Conservation (phyloP, 148 eudicot genomes). For the Arbutus unedo region DNA sequence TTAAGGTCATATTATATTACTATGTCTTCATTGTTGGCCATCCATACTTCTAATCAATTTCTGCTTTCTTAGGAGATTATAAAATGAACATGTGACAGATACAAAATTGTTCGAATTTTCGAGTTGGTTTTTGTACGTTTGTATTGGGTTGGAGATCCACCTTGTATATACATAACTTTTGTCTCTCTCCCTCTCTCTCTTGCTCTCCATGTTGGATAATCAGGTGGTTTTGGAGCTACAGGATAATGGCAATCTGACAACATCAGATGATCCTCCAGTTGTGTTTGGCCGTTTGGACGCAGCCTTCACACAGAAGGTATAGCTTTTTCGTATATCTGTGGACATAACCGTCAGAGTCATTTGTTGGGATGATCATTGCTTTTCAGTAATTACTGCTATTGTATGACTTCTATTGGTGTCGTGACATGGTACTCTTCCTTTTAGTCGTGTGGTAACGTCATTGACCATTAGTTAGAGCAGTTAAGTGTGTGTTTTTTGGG, state of each 20-base stretch:
- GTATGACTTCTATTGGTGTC: neutral
- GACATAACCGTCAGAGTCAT: neutral
- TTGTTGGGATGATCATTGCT: neutral
- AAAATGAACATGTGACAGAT: too few species aligned
- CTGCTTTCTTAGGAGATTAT: too few species aligned
- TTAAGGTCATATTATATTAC: too few species aligned
- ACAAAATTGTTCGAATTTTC: too few species aligned
- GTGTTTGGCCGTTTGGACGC: constrained; percentile 67
- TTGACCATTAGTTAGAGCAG: neutral
- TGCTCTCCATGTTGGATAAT: neutral
- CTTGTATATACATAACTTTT: neutral
- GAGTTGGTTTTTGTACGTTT: too few species aligned
- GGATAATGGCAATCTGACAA: constrained; percentile 64
- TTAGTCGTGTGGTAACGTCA: neutral
- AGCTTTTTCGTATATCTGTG: neutral
- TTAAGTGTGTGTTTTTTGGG: neutral
- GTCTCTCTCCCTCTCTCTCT: neutral
- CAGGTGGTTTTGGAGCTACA: constrained; percentile 87
- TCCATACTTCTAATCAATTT: too few species aligned
- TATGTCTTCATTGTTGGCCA: too few species aligned
- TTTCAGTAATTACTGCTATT: neutral
- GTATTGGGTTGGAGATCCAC: too few species aligned
- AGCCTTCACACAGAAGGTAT: constrained; percentile 71
- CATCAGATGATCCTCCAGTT: constrained; percentile 89
- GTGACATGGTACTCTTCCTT: neutral